Evolutionary conservation across 2,329 filamentous ascomycete genomes (phyloP), one percentile per base, ranked within the genome.

Genomic region (Fusarium sp.): DNA sequence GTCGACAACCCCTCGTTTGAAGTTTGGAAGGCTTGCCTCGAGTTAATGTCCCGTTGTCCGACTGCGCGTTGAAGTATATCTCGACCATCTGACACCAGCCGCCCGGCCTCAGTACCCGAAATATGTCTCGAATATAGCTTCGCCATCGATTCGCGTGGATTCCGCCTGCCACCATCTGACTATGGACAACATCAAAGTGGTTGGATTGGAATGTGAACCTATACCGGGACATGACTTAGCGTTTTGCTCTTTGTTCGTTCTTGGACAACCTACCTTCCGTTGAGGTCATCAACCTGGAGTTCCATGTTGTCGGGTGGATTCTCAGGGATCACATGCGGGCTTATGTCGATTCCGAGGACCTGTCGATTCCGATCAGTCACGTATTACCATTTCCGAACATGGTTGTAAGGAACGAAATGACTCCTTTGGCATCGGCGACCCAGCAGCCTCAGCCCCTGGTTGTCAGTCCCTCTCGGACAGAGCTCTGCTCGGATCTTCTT

Each of bases 61-160:
- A 97, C 81, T 97, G 95, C 29, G 94, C 91, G 74, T 95, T 94
- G 81, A 92, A 92, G 79, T 97, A 95, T 77, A 95, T 89, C 80
- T 98, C 95, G n/a, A 94, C 90, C 88, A 97, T 92, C 80, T 98
- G 95, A 68, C 93, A 89, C 94, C 95, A 98, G 2, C 95, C 95
- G 3, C 92, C 93, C 7, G 91, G 92, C 60, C 90, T 92, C 72
- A 95, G 85, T 11, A 95, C 88, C 24, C 90, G 88, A 74, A 90
- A 89, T 69, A 97, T 93, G 76, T 98, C 95, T 76, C 87, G 86
- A 73, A 97, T 83, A 82, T 97, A 98, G 35, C 88, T 87, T 65
- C 85, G 83, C 95, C 95, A 98, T 81, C 94, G 89, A 71, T 87
- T 84, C 67, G 86, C 85, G 78, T 95, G 88, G 77, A 97, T 93